A percentile compares a stretch with the other conserved stretches of the same genome.
Conservation (phyloP, 2,329 filamentous ascomycete genomes). For the Penicillium sp. region DNA sequence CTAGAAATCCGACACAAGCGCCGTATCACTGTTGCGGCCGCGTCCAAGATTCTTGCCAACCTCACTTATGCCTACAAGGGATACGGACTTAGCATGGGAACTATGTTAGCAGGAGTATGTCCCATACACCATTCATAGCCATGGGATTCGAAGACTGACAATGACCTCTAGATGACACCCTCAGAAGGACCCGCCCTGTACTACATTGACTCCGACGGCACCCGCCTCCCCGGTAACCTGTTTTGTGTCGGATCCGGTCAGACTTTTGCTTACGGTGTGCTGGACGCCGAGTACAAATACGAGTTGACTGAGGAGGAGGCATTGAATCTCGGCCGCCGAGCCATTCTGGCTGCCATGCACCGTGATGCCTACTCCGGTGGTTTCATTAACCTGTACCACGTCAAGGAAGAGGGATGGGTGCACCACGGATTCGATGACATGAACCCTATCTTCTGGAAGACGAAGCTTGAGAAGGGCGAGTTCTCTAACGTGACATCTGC, state of each 20-base stretch:
- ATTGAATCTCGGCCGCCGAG: conserved; percentile 82
- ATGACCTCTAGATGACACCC: conserved; percentile 47
- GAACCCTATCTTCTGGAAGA: conserved; percentile 99
- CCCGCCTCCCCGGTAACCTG: conserved; percentile 84
- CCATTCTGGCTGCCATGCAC: conserved; percentile 94
- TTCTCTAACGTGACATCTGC: conserved; percentile 91
- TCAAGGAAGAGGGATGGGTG: conserved; percentile 98
- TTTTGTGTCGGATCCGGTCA: conserved; percentile 98
- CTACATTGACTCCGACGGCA: conserved; percentile 98
- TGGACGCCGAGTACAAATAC: conserved; percentile 93
- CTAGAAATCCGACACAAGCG: conserved; percentile 91
- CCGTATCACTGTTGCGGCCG: conserved; percentile 94
- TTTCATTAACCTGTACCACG: conserved; percentile 97
- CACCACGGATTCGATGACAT: conserved; percentile 98
- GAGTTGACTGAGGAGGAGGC: conserved; percentile 85
- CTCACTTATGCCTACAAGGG: conserved; percentile 98
- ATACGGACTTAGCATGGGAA: conserved; percentile 98
- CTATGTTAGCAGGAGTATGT: conserved; percentile 97
- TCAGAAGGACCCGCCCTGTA: conserved; percentile 96
- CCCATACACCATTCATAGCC: conserved; percentile 55
- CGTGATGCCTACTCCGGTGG: conserved; percentile 98
- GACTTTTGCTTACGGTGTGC: conserved; percentile 97
- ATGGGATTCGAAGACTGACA: background rate
- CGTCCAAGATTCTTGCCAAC: conserved; percentile 97
- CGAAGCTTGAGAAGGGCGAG: conserved; percentile 96